phyloP scores from a whole-genome alignment of 2,329 filamentous ascomycete species.

The Stemphylium lycopersici region DNA sequence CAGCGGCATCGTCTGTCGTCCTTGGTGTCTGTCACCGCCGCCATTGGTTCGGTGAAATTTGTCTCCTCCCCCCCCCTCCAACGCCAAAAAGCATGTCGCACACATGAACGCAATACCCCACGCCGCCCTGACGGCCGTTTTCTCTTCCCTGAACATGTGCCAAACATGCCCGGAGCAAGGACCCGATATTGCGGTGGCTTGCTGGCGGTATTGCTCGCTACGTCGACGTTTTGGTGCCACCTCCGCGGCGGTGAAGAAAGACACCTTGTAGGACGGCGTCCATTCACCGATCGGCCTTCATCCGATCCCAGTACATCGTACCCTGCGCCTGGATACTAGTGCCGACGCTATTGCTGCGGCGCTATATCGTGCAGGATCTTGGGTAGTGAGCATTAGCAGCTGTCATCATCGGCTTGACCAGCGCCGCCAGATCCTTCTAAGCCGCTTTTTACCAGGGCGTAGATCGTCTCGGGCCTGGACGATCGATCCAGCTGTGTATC shows the following conservation, averaged over 20 bases:
- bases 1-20: conserved; percentile 11
- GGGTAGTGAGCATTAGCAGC: conserved; percentile 27
- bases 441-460: conserved; percentile 24
- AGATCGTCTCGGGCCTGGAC: conserved; percentile 37
- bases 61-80: conserved; percentile 1
- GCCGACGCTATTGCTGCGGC: conserved; percentile 36
- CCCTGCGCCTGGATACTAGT: conserved; percentile 36
- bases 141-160: conserved; percentile 20
- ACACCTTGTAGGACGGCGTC: conserved; percentile 16
- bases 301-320: conserved; percentile 23
- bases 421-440: conserved; percentile 40
- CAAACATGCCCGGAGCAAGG: conserved; percentile 20
- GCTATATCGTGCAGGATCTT: conserved; percentile 41
- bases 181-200: conserved; percentile 16
- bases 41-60: conserved; percentile 22
- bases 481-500: conserved; percentile 33
- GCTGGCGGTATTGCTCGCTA: conserved; percentile 26
- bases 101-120: conserved; percentile 17
- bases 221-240: conserved; percentile 16
- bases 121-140: conserved; percentile 31
- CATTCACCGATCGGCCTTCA: conserved; percentile 12
- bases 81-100: conserved; percentile 23
- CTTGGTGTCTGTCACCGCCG: not conserved
- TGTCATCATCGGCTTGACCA: conserved; percentile 34
- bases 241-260: conserved; percentile 20